Evolutionary conservation across 2,329 filamentous ascomycete species (phyloP), one percentile per base, ranked within the genome.

Genomic region (Xylogone sp.): DNA sequence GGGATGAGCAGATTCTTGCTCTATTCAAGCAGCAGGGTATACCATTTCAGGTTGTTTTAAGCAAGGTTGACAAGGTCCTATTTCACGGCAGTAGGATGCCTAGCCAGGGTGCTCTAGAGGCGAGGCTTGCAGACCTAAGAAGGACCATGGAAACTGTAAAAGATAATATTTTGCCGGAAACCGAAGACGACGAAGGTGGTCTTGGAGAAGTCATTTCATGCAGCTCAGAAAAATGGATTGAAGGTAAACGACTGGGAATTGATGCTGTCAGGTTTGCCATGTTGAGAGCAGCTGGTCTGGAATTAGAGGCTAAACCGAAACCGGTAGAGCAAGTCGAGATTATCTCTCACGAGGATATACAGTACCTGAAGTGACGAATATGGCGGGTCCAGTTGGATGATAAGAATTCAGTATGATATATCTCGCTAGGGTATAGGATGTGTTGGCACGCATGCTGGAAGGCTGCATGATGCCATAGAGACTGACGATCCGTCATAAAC

Each of bases 41-140:
- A 16, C 73, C 80, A 0, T 82, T 84, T 63, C 84, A 88, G 63
- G 70, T 89, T 16, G 71, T 90, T 16, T 62, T 88, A n/a, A 80
- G 77, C 6, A 89, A 89, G 64, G 75, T 79, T 6, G 86, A 90
- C 62, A 77, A 78, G 53, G 54, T 84, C 13, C 59, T 84, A 16
- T 63, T 62, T 48, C 46, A 65, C 50, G 58, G 61, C 34, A 68
- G 62, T 29, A 58, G 60, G 21, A 58, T 63, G 10, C 63, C 68
- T 12, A 56, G 69, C 55, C 42, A 64, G 53, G 51, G 61, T 49
- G 54, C 63, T 60, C 42, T 68, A 59, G 39, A 70, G 59, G 47
- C 62, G 58, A 51, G 68, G 55, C 45, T 71, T 57, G 20, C 67
- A 24, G 57, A 64, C 3, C 58, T 82, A 20, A 65, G 70, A 12